These are phyloP conservation scores for Sclerotinia trifoliorum DNA, from an alignment of 2,329 filamentous ascomycete genomes.

Conservation along the genomic window DNA sequence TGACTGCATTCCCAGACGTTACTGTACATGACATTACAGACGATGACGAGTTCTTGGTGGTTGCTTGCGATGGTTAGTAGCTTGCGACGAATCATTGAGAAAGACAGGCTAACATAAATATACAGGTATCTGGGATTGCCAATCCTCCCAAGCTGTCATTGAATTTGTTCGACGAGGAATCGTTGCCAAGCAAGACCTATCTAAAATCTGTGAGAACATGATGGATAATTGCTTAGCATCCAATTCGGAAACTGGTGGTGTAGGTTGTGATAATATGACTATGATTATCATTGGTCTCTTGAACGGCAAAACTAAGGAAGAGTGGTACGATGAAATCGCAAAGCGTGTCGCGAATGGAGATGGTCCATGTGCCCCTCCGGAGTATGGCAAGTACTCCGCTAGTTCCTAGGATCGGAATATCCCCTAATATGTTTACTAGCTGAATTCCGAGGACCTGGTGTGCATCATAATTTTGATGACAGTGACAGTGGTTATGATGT, in stretches of 20 bases:
- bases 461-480: constrained; percentile 80
- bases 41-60: constrained; percentile 92
- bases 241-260: constrained; percentile 95
- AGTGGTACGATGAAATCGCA: constrained; percentile 97
- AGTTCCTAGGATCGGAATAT: constrained; percentile 25
- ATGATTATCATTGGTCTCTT: constrained; percentile 90
- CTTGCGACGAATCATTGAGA: neutral
- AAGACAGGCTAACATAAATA: constrained; percentile 29
- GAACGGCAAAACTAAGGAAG: constrained; percentile 87
- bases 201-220: constrained; percentile 98
- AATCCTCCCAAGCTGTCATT: constrained; percentile 94
- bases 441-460: constrained; percentile 79
- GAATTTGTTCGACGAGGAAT: constrained; percentile 97
- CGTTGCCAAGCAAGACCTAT: constrained; percentile 90
- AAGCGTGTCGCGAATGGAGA: constrained; percentile 94
- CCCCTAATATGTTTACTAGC: constrained; percentile 51
- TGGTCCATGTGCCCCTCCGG: constrained; percentile 95
- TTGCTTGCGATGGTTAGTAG: constrained; percentile 83
- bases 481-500: constrained; percentile 75
- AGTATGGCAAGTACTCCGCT: constrained; percentile 74
- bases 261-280: constrained; percentile 99
- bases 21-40: constrained; percentile 85
- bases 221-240: constrained; percentile 99
- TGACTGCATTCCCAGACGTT: constrained; percentile 94
- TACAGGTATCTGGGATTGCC: constrained; percentile 97